Evolutionary conservation across 768 basidiomycete species (phyloP).

Genomic region (Hirschioporus abietinus): DNA sequence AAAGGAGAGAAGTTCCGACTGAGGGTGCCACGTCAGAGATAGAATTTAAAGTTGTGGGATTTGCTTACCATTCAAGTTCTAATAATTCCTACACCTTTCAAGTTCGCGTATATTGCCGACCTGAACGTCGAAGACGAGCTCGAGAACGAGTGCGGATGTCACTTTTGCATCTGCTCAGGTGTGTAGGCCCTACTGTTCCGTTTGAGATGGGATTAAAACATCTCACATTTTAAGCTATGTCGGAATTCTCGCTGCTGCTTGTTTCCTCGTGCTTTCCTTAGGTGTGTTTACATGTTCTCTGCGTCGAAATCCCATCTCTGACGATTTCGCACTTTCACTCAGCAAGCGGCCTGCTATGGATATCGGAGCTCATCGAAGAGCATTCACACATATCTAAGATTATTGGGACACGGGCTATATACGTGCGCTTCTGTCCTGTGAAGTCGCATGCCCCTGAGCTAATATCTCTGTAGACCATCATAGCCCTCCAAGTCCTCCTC

Average conservation of each 20-base stretch:
- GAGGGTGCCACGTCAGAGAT: too few relatives aligned
- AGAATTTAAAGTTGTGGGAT: too few relatives aligned
- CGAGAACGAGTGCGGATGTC: constrained; percentile 1
- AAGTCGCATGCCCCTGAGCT: constrained; percentile 10
- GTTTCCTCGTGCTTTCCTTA: not conserved
- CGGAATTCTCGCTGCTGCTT: not conserved
- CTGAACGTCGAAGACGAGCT: not conserved
- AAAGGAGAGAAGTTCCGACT: too few relatives aligned
- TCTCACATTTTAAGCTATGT: not conserved
- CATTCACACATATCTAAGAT: constrained; percentile 78
- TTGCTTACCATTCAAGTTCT: too few relatives aligned
- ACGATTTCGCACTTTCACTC: constrained; percentile 14
- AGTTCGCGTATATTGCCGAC: not conserved
- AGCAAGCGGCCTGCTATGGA: constrained; percentile 92
- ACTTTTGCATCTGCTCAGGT: constrained; percentile 3
- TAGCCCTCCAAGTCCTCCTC: constrained; percentile 70
- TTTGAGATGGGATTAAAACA: not conserved
- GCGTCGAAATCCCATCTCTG: not conserved
- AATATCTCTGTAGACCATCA: constrained; percentile 54
- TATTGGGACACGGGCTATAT: constrained; percentile 80
- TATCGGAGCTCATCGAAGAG: constrained; percentile 95
- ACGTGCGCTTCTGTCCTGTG: constrained; percentile 49
- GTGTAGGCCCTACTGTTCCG: not conserved
- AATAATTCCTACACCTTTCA: not conserved
- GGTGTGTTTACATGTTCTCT: not conserved